Evolutionary conservation across 1,139 yeast genomes (phyloP).

Genomic region (Pichia sp.): DNA sequence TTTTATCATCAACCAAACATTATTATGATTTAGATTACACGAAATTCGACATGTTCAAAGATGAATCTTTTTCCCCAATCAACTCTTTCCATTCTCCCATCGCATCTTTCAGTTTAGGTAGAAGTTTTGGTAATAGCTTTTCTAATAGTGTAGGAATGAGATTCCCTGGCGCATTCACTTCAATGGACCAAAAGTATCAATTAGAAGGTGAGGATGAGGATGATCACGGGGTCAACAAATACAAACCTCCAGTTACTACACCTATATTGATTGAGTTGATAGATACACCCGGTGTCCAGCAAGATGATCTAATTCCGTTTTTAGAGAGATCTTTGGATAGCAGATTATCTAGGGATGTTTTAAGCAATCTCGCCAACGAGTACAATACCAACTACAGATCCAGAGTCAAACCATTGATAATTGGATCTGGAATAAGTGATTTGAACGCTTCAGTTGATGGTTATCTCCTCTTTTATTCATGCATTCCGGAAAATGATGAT

Average conservation of each 20-base stretch:
- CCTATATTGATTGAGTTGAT: constrained; percentile 60
- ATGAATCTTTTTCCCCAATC: constrained; percentile 9
- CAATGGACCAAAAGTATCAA: background rate
- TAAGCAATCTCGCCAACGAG: constrained; percentile 56
- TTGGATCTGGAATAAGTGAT: constrained; percentile 73
- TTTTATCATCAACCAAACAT: constrained; percentile 13
- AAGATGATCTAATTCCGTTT: constrained; percentile 62
- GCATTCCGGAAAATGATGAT: constrained; percentile 39
- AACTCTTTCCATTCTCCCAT: constrained; percentile 14
- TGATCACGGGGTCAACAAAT: constrained; percentile 4
- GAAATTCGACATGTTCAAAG: constrained; percentile 13
- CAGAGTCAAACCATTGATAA: constrained; percentile 58
- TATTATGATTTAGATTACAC: constrained; percentile 23
- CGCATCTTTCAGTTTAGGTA: constrained; percentile 12
- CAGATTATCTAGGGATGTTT: constrained; percentile 47
- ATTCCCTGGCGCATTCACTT: constrained; percentile 1
- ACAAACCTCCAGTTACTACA: constrained; percentile 38
- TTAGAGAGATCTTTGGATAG: constrained; percentile 61
- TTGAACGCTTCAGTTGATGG: constrained; percentile 69
- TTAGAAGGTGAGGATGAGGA: background rate
- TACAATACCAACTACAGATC: constrained; percentile 30
- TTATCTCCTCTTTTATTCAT: constrained; percentile 58
- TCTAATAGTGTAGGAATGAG: constrained; percentile 6
- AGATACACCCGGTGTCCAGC: constrained; percentile 65
- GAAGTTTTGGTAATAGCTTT: constrained; percentile 5